Evolutionary conservation across 2,329 filamentous ascomycete species (phyloP), one percentile per base, ranked within the genome.

Genomic region (Corinectria fuckeliana): DNA sequence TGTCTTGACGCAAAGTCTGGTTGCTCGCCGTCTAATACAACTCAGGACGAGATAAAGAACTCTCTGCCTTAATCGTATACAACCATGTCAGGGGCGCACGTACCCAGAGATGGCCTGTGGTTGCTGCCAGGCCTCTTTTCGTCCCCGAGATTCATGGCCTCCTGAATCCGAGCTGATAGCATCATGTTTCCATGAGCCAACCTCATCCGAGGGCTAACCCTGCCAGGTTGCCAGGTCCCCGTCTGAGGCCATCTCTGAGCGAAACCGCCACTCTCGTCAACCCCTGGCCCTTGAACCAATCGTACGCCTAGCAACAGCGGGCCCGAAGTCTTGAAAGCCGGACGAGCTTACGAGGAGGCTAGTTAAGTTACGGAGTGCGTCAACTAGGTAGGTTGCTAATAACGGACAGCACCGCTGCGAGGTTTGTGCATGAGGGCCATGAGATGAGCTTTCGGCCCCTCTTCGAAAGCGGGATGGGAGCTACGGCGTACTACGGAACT

Each of bases 221-320:
- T 69, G 66, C 39, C 54, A 47, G 39, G 56, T 39, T n/a, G n/a
- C n/a, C n/a, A n/a, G n/a, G n/a, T n/a, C n/a, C 45, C 50, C 58
- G 56, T 62, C 50, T 53, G 28, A 51, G 56, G 49, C 50, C 66
- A 64, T 68, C 55, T 66, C 60, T 53, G 60, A 59, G 57, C 47
- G 45, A 50, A 58, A 44, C 54, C 30, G 39, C 26, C 36, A 61
- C 53, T 66, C 64, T 49, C 56, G 66, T 50, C 56, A 58, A 58
- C 55, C 26, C 52, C 61, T 53, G 44, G 55, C 32, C 39, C 50
- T 64, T 50, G 56, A 53, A n/a, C 54, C 34, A 56, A 61, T 49
- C 38, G 21, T 21, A 45, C 38, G 54, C 26, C 26, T 38, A 36
- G 25, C 47, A 39, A 38, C 38, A 38, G 38, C 32, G 47, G 39